These are phyloP conservation scores for Alternaria novae-zelandiae DNA, from an alignment of 2,329 filamentous ascomycete species.

Conservation along the genomic window DNA sequence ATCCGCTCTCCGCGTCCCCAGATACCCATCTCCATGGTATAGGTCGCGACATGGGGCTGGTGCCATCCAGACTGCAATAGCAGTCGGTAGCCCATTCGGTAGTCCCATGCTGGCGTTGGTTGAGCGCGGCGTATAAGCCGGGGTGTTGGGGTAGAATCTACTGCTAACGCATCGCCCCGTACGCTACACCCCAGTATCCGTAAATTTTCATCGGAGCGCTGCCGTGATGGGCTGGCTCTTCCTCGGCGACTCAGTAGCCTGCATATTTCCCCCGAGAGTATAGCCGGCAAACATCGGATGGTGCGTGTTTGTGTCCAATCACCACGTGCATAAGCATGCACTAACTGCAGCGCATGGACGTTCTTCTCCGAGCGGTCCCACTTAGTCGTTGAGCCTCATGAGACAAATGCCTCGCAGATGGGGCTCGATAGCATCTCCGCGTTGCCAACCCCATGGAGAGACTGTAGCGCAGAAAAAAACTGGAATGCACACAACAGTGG, in stretches of 20 bases:
- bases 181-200: slow-evolving; percentile 23
- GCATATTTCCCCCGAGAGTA: slow-evolving; percentile 23
- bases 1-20: slow-evolving; percentile 7
- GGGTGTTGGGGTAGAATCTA: slow-evolving; percentile 12
- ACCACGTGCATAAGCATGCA: neutral
- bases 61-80: slow-evolving; percentile 31
- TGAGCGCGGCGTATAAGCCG: slow-evolving; percentile 18
- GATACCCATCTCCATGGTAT: slow-evolving; percentile 10
- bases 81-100: slow-evolving; percentile 17
- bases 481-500: slow-evolving; percentile 6
- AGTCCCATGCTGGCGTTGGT: slow-evolving; percentile 23
- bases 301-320: slow-evolving; percentile 19
- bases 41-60: slow-evolving; percentile 22
- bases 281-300: slow-evolving; percentile 19
- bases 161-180: slow-evolving; percentile 24
- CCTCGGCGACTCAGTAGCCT: slow-evolving; percentile 10
- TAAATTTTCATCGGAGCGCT: slow-evolving; percentile 16
- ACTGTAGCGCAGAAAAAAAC: slow-evolving; percentile 11
- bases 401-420: slow-evolving; percentile 15
- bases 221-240: slow-evolving; percentile 22
- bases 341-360: slow-evolving; percentile 6
- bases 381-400: slow-evolving; percentile 38
- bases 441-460: slow-evolving; percentile 32
- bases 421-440: slow-evolving; percentile 31
- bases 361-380: slow-evolving; percentile 19